Conservation (phyloP, 768 basidiomycete genomes). For the Hypholoma fasciculare region DNA sequence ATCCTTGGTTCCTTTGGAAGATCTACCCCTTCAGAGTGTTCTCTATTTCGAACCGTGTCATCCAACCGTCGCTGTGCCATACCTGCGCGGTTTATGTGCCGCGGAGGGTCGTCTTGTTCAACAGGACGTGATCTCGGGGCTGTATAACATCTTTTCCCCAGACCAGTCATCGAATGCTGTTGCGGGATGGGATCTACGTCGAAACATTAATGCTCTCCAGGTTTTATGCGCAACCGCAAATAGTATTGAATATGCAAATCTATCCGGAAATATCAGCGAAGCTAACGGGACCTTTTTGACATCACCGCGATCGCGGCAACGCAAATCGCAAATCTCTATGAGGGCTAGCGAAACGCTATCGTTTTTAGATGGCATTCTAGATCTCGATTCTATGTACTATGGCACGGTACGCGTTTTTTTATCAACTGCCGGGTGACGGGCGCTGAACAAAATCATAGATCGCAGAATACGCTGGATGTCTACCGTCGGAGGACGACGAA, state of each 20-base stretch:
- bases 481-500: conserved; percentile 53
- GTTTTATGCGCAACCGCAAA: conserved; percentile 37
- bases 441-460: conserved; percentile 20
- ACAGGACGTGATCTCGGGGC: conserved; percentile 37
- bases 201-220: conserved; percentile 64
- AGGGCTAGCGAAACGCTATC: conserved; percentile 17
- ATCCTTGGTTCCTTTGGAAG: conserved; percentile 65
- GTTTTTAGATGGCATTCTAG: conserved; percentile 20
- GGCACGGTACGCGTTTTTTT: conserved; percentile 16
- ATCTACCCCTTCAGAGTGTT: conserved; percentile 76
- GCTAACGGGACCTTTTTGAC: background rate
- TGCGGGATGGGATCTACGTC: conserved; percentile 58
- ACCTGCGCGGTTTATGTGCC: conserved; percentile 64
- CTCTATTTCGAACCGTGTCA: conserved; percentile 66
- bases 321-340: background rate
- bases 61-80: conserved; percentile 55
- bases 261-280: background rate
- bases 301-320: background rate
- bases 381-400: conserved; percentile 4
- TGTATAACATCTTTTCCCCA: conserved; percentile 37
- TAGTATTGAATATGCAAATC: background rate
- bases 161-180: conserved; percentile 25
- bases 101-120: conserved; percentile 53
- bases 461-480: conserved; percentile 31
- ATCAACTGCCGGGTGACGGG: background rate